phyloP scores from a whole-genome alignment of 2,329 filamentous ascomycete genomes.

The Botryosphaeria dothidea region DNA sequence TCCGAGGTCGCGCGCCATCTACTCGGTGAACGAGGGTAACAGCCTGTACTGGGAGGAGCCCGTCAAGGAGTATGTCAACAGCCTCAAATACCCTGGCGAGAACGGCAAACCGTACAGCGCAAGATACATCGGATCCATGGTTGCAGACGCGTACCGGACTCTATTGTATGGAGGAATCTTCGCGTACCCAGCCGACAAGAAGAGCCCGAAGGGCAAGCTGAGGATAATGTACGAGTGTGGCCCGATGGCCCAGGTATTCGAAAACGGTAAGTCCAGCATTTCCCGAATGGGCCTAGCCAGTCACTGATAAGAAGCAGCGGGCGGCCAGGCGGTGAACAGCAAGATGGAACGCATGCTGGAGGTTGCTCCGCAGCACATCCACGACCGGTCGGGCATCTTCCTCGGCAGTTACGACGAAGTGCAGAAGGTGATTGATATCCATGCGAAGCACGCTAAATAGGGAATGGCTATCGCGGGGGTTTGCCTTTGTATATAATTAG shows the following conservation, averaged over 20 bases:
- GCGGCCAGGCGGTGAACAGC: constrained; percentile 88
- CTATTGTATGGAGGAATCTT: constrained; percentile 95
- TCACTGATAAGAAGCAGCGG: constrained; percentile 59
- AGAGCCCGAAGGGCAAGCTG: constrained; percentile 97
- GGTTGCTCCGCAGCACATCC: constrained; percentile 86
- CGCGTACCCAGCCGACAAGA: constrained; percentile 95
- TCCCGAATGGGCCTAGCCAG: not conserved
- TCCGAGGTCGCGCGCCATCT: constrained; percentile 79
- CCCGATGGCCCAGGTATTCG: constrained; percentile 98
- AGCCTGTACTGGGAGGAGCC: constrained; percentile 92
- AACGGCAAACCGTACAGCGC: constrained; percentile 88
- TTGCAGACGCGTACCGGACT: constrained; percentile 95
- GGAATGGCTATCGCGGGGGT: not conserved
- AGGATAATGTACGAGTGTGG: constrained; percentile 97
- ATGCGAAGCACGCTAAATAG: constrained; percentile 56
- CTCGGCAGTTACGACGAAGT: constrained; percentile 93
- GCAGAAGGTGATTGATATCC: constrained; percentile 87
- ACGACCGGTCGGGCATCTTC: constrained; percentile 94
- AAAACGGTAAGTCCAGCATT: constrained; percentile 73
- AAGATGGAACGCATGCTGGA: constrained; percentile 89
- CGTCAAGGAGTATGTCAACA: constrained; percentile 85
- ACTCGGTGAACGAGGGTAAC: constrained; percentile 99
- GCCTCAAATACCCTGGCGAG: constrained; percentile 75
- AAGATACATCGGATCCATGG: constrained; percentile 97
- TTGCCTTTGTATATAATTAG: constrained; percentile 5